phyloP scores from a whole-genome alignment of 1,284 basidiomycete genomes.

The Lignosus rhinocerotis region DNA sequence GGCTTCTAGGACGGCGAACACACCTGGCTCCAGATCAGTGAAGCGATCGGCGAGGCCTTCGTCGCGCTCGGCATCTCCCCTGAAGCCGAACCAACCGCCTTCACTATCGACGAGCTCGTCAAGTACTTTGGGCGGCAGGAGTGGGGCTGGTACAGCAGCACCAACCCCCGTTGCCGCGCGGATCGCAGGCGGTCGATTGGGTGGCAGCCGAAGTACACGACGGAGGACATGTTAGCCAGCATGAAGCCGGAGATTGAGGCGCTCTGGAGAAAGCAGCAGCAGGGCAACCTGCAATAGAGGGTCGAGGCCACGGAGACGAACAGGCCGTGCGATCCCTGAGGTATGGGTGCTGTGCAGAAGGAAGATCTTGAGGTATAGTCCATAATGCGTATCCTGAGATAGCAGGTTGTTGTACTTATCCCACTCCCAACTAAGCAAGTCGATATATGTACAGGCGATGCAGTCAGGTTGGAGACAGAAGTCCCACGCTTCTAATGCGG shows the following conservation, averaged over 20 bases:
- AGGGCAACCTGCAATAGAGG: too few relatives aligned
- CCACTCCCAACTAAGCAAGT: too few relatives aligned
- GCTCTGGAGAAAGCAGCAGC: conserved; percentile 1
- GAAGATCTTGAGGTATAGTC: background rate
- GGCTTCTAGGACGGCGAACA: conserved; percentile 48
- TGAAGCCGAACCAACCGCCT: conserved; percentile 29
- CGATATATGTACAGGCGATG: too few relatives aligned
- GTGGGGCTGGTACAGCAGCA: conserved; percentile 22
- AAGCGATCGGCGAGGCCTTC: conserved; percentile 38
- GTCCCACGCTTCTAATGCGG: too few relatives aligned
- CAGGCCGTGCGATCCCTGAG: background rate
- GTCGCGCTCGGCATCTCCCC: conserved; percentile 27
- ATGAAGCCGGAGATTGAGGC: conserved; percentile 33
- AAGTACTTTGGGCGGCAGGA: conserved; percentile 19
- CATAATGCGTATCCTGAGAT: too few relatives aligned
- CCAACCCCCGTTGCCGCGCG: conserved; percentile 44
- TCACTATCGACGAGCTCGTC: conserved; percentile 32
- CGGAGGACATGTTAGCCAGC: conserved; percentile 36
- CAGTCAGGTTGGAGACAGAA: background rate
- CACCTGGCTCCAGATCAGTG: conserved; percentile 34
- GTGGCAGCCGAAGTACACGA: conserved; percentile 37
- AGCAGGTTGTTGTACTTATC: too few relatives aligned
- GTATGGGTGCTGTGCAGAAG: too few relatives aligned
- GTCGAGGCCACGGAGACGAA: conserved; percentile 15
- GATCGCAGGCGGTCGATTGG: conserved; percentile 43